Evolutionary conservation across 139 green algal genomes (phyloP).

Genomic region (Coelastrella sp.): DNA sequence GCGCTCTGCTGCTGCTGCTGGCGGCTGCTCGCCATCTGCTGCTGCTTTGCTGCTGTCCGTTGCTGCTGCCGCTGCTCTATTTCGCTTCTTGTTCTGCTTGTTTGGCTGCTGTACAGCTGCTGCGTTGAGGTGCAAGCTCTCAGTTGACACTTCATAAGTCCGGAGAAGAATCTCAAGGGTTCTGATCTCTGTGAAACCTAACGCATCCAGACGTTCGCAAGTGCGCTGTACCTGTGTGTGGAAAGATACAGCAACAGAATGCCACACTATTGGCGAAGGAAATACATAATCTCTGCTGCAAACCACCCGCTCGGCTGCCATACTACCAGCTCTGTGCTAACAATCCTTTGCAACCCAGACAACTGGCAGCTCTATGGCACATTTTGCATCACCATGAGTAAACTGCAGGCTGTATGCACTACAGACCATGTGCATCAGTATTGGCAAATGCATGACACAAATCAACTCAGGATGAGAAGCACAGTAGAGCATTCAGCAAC

Average conservation of each 20-base stretch:
- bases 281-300: no score
- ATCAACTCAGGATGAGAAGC: no score
- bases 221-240: constrained; percentile 83
- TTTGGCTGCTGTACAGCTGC: not conserved
- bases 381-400: no score
- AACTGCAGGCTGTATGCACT: no score
- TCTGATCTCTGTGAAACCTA: constrained; percentile 78
- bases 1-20: constrained; percentile 33
- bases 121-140: not conserved
- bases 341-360: no score
- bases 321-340: no score
- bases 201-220: constrained; percentile 66
- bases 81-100: constrained; percentile 26
- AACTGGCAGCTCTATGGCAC: no score
- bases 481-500: not conserved
- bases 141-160: constrained; percentile 69
- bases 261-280: no score
- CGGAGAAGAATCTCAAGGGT: constrained; percentile 90
- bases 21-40: not conserved
- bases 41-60: not conserved
- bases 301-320: no score
- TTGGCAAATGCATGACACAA: no score
- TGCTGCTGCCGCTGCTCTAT: constrained; percentile 44
- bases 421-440: no score
- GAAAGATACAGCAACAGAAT: not conserved